A percentile compares a stretch with the other conserved stretches of the same genome.
Conservation (phyloP, 2,329 filamentous ascomycete species). For the Anisogramma anomala region DNA sequence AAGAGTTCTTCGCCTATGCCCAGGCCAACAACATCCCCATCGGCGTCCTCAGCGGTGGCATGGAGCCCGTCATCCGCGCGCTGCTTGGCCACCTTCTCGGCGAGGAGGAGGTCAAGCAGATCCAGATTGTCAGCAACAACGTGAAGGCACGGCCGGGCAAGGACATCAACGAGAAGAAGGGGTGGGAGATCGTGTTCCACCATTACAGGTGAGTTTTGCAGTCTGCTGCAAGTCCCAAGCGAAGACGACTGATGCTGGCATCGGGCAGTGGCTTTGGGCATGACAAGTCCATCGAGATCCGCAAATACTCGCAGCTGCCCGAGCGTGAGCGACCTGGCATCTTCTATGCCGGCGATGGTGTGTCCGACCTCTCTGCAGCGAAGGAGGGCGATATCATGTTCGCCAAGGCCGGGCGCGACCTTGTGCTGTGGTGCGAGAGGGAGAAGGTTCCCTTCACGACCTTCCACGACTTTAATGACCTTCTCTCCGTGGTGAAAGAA, state of each 20-base stretch:
- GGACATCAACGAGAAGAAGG: slow-evolving; percentile 64
- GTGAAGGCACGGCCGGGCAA: slow-evolving; percentile 54
- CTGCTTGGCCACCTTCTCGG: slow-evolving; percentile 72
- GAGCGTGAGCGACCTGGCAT: slow-evolving; percentile 60
- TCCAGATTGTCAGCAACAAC: slow-evolving; percentile 86
- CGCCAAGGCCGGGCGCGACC: slow-evolving; percentile 81
- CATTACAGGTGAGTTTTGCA: slow-evolving; percentile 56
- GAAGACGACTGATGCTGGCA: neutral
- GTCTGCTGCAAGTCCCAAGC: neutral
- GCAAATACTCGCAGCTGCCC: slow-evolving; percentile 69
- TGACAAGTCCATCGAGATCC: slow-evolving; percentile 87
- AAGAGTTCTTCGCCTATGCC: slow-evolving; percentile 77
- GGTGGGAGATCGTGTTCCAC: slow-evolving; percentile 81
- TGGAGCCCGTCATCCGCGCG: slow-evolving; percentile 82
- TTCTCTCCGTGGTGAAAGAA: slow-evolving; percentile 62
- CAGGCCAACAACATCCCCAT: slow-evolving; percentile 75
- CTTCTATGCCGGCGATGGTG: slow-evolving; percentile 92
- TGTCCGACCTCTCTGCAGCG: slow-evolving; percentile 84
- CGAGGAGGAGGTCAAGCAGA: slow-evolving; percentile 57
- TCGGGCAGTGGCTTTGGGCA: slow-evolving; percentile 67
- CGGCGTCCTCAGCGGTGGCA: slow-evolving; percentile 83
- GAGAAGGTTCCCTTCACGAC: slow-evolving; percentile 79
- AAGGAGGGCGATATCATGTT: slow-evolving; percentile 89
- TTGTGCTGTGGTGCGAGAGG: slow-evolving; percentile 75
- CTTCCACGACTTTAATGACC: slow-evolving; percentile 74